phyloP scores from a whole-genome alignment of 2,329 filamentous ascomycete genomes.

The Sclerotinia borealis region DNA sequence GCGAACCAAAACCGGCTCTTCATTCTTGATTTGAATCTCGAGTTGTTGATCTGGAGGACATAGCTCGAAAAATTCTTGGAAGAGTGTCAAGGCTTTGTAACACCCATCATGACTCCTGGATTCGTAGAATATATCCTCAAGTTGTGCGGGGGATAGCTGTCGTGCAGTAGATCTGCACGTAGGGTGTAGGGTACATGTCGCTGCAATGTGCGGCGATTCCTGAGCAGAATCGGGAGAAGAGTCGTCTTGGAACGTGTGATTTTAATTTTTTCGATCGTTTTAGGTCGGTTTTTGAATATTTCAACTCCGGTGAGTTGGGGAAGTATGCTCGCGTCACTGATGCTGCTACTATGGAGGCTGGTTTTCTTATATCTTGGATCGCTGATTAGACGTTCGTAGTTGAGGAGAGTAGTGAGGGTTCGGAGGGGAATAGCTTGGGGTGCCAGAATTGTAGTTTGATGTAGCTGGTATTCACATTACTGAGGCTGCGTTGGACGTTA shows the following conservation, averaged over 20 bases:
- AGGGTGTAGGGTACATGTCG: neutral
- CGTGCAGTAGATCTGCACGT: neutral
- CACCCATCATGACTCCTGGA: constrained; percentile 8
- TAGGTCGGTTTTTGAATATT: neutral
- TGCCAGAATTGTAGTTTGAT: too few species aligned
- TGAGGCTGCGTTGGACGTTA: neutral
- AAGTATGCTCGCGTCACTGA: neutral
- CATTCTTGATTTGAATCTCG: neutral
- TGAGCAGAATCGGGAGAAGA: neutral
- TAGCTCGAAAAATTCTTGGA: constrained; percentile 2
- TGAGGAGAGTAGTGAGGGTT: constrained; percentile 5
- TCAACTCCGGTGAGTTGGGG: neutral
- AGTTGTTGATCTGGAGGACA: constrained; percentile 7
- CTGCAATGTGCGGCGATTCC: too few species aligned
- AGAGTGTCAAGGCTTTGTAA: constrained; percentile 8
- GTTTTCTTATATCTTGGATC: constrained; percentile 2
- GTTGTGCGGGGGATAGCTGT: neutral
- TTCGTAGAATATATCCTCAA: constrained; percentile 9
- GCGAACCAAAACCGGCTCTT: neutral
- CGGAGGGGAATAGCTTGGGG: constrained; percentile 8
- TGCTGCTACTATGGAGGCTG: neutral
- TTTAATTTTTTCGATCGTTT: neutral
- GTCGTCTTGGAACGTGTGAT: neutral
- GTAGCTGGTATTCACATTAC: neutral
- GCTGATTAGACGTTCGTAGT: constrained; percentile 6